These are phyloP conservation scores for Botrytis deweyae DNA, from an alignment of 2,329 filamentous ascomycete species.

Conservation along the genomic window DNA sequence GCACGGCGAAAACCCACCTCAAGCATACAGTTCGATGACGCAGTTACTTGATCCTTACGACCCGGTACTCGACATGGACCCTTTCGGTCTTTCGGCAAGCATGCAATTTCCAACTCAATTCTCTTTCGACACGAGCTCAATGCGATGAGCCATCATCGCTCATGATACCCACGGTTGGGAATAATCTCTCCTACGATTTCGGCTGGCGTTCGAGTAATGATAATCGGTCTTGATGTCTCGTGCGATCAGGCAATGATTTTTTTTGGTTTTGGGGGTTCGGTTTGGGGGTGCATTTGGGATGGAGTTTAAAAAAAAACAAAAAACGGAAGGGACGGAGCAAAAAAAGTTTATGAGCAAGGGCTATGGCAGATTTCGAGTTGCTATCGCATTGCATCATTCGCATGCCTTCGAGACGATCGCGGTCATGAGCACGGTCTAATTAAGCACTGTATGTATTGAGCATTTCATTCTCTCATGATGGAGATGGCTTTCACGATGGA, in stretches of 20 bases:
- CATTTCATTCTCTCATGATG: conserved; percentile 15
- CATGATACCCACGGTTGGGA: conserved; percentile 36
- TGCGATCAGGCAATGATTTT: conserved; percentile 10
- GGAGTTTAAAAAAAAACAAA: conserved; percentile 19
- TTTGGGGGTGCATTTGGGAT: neutral
- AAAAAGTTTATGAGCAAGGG: neutral
- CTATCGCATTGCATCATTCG: neutral
- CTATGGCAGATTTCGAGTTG: neutral
- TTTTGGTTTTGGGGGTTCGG: neutral
- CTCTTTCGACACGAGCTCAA: conserved; percentile 57
- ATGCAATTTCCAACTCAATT: conserved; percentile 93
- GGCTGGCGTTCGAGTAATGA: conserved; percentile 1
- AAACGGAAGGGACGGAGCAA: conserved; percentile 1
- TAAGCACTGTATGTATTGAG: conserved; percentile 13
- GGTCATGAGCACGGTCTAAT: neutral
- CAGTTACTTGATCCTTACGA: conserved; percentile 70
- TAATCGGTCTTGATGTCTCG: conserved; percentile 7
- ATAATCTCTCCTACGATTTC: conserved; percentile 16
- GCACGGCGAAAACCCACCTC: conserved; percentile 43
- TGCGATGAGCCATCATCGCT: conserved; percentile 36
- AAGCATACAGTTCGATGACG: conserved; percentile 43
- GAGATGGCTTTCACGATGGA: neutral
- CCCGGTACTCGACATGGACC: conserved; percentile 86
- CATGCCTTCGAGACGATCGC: neutral
- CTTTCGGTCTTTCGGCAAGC: conserved; percentile 87